Evolutionary conservation across 176 grass and related monocot genomes (phyloP).

Genomic region (Avena atlantica): DNA sequence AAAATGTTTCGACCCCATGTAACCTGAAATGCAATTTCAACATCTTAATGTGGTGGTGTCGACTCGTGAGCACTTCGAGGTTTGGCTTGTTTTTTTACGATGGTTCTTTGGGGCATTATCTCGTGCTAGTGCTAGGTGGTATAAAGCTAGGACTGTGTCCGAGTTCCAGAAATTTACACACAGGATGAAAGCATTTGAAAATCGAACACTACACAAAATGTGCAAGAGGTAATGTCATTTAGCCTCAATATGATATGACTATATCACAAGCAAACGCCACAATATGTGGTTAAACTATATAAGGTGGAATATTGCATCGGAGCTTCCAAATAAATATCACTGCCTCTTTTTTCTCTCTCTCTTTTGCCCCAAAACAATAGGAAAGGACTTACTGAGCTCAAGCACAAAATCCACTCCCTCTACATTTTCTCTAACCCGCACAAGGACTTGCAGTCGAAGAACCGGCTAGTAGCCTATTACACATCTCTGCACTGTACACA

Average conservation of each 20-base stretch:
- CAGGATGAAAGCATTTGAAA: not conserved
- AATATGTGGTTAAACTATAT: too few species aligned
- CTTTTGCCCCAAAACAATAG: not conserved
- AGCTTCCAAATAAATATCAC: not conserved
- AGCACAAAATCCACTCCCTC: not conserved
- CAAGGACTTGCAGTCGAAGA: slow-evolving; percentile 38
- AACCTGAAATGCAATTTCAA: slow-evolving; percentile 26
- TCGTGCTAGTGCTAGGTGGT: not conserved
- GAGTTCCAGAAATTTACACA: not conserved
- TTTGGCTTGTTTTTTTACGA: not conserved
- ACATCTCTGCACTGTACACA: slow-evolving; percentile 34
- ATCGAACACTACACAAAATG: too few species aligned
- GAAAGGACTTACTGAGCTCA: not conserved
- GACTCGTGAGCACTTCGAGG: not conserved
- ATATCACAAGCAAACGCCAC: too few species aligned
- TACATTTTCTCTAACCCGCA: not conserved
- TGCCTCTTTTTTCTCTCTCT: too few species aligned
- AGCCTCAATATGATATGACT: not conserved
- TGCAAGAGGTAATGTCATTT: not conserved
- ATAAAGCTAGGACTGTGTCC: not conserved
- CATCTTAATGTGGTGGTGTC: not conserved
- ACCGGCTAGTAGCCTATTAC: slow-evolving; percentile 4
- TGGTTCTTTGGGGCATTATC: not conserved
- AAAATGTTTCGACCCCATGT: slow-evolving; percentile 27
- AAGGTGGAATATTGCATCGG: too few species aligned